Evolutionary conservation across 345 rosid genomes (phyloP).

Genomic region (Eucalyptus lansdowneana): DNA sequence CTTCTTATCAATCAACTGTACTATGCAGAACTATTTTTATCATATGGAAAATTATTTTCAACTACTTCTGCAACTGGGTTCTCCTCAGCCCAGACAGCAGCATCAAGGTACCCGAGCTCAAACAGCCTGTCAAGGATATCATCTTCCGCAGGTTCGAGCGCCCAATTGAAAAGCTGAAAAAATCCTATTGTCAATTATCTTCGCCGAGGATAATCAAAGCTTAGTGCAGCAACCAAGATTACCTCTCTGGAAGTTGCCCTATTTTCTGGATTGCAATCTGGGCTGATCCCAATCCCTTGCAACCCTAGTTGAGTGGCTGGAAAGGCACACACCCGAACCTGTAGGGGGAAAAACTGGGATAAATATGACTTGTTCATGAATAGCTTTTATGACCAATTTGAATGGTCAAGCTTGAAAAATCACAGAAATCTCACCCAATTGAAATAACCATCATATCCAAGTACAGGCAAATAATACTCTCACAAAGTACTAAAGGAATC

Average conservation of each 20-base stretch:
- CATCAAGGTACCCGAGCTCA: slow-evolving; percentile 72
- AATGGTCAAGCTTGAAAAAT: not conserved
- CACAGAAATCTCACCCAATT: not conserved
- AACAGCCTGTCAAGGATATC: slow-evolving; percentile 57
- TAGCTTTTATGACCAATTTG: not conserved
- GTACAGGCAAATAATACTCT: not conserved
- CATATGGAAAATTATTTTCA: slow-evolving; percentile 7
- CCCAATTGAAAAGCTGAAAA: slow-evolving; percentile 80
- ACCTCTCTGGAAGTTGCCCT: slow-evolving; percentile 69
- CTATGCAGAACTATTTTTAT: slow-evolving; percentile 1
- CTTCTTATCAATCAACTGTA: not conserved
- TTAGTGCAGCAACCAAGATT: not conserved
- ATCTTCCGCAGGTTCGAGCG: slow-evolving; percentile 87
- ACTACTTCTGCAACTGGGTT: slow-evolving; percentile 53
- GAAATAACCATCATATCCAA: not conserved
- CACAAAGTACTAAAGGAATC: not conserved
- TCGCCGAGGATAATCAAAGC: not conserved
- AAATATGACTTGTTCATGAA: not conserved
- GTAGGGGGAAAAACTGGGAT: not conserved
- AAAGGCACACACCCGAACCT: slow-evolving; percentile 91
- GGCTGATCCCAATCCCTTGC: slow-evolving; percentile 77
- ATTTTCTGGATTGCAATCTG: slow-evolving; percentile 79
- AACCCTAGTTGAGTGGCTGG: slow-evolving; percentile 46
- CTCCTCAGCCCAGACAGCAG: slow-evolving; percentile 62
- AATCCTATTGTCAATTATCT: not conserved